Conservation (phyloP, 306 rosid species). For the Cicer chorassanicum region DNA sequence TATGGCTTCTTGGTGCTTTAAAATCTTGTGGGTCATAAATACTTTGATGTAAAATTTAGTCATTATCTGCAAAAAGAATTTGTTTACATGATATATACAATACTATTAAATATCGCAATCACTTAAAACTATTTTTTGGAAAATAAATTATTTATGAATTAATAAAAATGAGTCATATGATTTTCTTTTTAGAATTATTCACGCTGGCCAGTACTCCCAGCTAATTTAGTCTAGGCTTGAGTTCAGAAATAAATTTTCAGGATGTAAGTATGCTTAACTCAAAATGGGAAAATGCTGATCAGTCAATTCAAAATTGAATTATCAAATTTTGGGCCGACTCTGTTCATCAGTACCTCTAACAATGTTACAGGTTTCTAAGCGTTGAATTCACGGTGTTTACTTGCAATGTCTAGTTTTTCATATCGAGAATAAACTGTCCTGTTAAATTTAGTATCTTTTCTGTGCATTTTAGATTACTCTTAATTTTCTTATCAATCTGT, state of each 20-base stretch:
- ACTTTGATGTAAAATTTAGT: conserved; percentile 41
- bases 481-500: conserved; percentile 27
- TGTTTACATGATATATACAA: not conserved
- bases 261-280: conserved; percentile 14
- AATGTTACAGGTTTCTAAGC: conserved; percentile 21
- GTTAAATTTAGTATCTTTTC: conserved; percentile 21
- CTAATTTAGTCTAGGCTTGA: conserved; percentile 2
- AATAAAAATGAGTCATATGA: conserved; percentile 14
- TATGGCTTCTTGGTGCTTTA: conserved; percentile 27
- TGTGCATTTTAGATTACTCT: conserved; percentile 16
- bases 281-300: conserved; percentile 13
- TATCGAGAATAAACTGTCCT: conserved; percentile 21
- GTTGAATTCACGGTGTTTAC: conserved; percentile 1
- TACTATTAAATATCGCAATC: conserved; percentile 6
- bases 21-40: conserved; percentile 38
- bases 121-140: not conserved
- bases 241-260: not conserved
- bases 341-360: not conserved
- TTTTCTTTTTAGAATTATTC: conserved; percentile 5
- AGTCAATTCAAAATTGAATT: not conserved
- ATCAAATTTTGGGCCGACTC: not conserved
- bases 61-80: conserved; percentile 17
- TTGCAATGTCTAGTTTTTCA: conserved; percentile 36
- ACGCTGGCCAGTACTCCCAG: conserved; percentile 2
- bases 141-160: conserved; percentile 5